phyloP scores from a whole-genome alignment of 768 basidiomycete genomes.

The Suillus subluteus region DNA sequence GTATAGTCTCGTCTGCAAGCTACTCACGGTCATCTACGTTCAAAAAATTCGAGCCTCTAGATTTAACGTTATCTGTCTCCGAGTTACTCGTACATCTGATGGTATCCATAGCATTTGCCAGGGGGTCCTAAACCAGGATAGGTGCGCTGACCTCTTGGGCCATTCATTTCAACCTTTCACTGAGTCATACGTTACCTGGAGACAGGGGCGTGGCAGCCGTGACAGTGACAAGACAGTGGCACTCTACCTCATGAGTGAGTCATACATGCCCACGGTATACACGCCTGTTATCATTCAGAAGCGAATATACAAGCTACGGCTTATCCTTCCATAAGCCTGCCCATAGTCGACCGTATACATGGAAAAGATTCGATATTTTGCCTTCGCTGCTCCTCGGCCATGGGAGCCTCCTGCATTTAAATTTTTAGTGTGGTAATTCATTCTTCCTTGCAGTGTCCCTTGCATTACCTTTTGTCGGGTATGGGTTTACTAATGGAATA shows the following conservation, averaged over 20 bases:
- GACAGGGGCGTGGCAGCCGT: background rate
- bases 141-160: background rate
- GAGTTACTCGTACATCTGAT: background rate
- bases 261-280: background rate
- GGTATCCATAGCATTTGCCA: too few relatives aligned
- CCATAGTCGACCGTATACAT: background rate
- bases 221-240: background rate
- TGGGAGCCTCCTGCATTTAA: background rate
- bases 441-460: background rate
- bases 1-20: background rate
- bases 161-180: background rate
- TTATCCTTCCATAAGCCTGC: background rate
- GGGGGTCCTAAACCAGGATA: background rate
- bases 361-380: background rate
- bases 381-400: background rate
- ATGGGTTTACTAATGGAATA: background rate
- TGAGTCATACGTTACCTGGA: background rate
- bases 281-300: background rate
- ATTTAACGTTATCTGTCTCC: background rate
- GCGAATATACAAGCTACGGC: too few relatives aligned
- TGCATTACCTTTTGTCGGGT: background rate
- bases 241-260: background rate
- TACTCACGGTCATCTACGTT: background rate
- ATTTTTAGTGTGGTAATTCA: background rate
- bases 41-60: background rate